A percentile compares a stretch with the other conserved stretches of the same genome.
Conservation (phyloP, 2,329 filamentous ascomycete species). For the Thelonectria olida region DNA sequence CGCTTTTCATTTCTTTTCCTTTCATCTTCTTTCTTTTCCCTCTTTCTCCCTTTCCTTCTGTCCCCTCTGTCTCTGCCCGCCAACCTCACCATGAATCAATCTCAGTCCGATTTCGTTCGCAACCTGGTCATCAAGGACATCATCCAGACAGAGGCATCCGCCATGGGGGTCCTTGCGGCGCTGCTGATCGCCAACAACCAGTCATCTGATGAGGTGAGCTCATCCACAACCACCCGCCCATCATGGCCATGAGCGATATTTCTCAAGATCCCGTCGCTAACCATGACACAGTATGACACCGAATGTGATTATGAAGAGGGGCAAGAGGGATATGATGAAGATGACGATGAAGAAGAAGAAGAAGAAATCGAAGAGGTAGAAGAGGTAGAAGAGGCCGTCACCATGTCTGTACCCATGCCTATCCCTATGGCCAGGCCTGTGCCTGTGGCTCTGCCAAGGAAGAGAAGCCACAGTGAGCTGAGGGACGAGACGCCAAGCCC, state of each 20-base stretch:
- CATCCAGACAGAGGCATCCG: background rate
- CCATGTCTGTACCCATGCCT: background rate
- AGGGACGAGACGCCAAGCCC: conserved; percentile 20
- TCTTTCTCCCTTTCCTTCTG: background rate
- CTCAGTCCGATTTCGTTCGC: background rate
- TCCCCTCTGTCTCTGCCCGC: background rate
- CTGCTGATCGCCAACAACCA: conserved; percentile 19
- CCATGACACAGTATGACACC: conserved; percentile 24
- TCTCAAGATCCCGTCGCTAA: conserved; percentile 12
- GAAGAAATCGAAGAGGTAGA: conserved; percentile 8
- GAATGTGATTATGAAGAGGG: conserved; percentile 29
- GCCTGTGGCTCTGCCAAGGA: conserved; percentile 3
- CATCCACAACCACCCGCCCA: no score
- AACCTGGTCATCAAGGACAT: conserved; percentile 25
- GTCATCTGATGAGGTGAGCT: conserved; percentile 15
- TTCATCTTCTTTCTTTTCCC: background rate
- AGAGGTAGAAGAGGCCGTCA: background rate
- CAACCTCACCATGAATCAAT: background rate
- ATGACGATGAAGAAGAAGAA: conserved; percentile 13
- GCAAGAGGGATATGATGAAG: conserved; percentile 1
- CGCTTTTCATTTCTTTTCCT: background rate
- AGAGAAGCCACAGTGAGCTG: conserved; percentile 22
- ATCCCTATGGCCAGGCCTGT: background rate
- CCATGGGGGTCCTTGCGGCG: conserved; percentile 20
- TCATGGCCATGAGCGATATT: background rate